A percentile compares a stretch with the other conserved stretches of the same genome.
phyloP scores from a whole-genome alignment of 805 yeast genomes.

The Yamadazyma kitorensis region DNA sequence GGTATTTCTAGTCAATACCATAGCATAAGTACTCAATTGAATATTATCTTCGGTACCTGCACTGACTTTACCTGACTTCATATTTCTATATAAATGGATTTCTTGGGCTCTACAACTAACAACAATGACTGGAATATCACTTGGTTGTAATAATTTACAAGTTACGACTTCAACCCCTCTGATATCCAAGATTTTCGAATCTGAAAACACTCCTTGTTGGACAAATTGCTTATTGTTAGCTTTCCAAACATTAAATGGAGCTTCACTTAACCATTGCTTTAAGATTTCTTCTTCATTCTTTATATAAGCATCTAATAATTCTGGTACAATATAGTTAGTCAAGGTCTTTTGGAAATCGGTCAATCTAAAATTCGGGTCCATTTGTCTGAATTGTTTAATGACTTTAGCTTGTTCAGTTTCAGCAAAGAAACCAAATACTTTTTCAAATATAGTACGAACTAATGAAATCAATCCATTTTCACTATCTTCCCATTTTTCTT shows the following conservation, averaged over 20 bases:
- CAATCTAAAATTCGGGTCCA: constrained; percentile 85
- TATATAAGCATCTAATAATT: constrained; percentile 90
- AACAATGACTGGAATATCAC: constrained; percentile 88
- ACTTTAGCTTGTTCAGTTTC: constrained; percentile 97
- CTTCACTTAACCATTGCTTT: constrained; percentile 93
- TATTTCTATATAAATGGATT: constrained; percentile 81
- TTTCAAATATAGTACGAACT: constrained; percentile 75
- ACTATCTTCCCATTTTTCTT: constrained; percentile 83
- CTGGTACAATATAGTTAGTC: constrained; percentile 92
- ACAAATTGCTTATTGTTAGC: constrained; percentile 90
- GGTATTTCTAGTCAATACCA: constrained; percentile 91
- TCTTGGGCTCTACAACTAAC: constrained; percentile 97
- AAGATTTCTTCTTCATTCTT: constrained; percentile 83
- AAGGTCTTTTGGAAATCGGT: constrained; percentile 78
- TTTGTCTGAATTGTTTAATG: constrained; percentile 74
- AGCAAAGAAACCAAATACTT: constrained; percentile 83
- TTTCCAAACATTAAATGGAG: constrained; percentile 91
- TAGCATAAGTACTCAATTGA: constrained; percentile 88
- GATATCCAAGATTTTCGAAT: constrained; percentile 87
- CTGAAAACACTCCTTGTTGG: constrained; percentile 88
- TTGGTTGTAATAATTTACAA: constrained; percentile 84
- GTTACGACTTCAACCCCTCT: constrained; percentile 92
- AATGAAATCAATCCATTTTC: constrained; percentile 87
- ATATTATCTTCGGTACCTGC: constrained; percentile 96
- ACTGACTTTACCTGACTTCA: constrained; percentile 88